These are phyloP conservation scores for Xylaria curta DNA, from an alignment of 495 filamentous ascomycete genomes.

Conservation along the genomic window DNA sequence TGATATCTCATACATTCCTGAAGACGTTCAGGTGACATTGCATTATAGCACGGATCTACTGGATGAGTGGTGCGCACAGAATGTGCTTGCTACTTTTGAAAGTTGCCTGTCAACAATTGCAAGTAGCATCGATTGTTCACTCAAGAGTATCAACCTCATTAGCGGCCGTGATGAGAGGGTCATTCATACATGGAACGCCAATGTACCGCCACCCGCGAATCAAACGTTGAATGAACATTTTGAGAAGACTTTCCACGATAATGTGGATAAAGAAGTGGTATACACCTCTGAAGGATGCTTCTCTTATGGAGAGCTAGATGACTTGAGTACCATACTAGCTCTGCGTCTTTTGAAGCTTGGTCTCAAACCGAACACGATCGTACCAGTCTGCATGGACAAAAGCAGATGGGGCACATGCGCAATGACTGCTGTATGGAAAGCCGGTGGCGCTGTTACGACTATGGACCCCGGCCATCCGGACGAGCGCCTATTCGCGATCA, in stretches of 20 bases:
- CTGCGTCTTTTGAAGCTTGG: background rate
- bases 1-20: background rate
- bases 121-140: background rate
- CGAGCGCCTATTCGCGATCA: background rate
- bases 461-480: background rate
- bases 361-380: background rate
- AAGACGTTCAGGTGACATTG: background rate
- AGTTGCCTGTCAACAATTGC: background rate
- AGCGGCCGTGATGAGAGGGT: background rate
- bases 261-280: constrained; percentile 3
- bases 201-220: background rate
- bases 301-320: background rate
- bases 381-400: constrained; percentile 2
- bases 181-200: constrained; percentile 3
- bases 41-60: constrained; percentile 4
- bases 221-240: constrained; percentile 5
- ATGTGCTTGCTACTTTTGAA: background rate
- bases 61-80: constrained; percentile 6
- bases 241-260: background rate
- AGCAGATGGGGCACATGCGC: constrained; percentile 3
- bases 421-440: background rate
- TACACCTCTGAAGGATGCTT: constrained; percentile 2
- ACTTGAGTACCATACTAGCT: constrained; percentile 1
- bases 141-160: background rate
- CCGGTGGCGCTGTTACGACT: constrained; percentile 1